phyloP scores from a whole-genome alignment of 768 basidiomycete species.

The Tricholoma terreum region DNA sequence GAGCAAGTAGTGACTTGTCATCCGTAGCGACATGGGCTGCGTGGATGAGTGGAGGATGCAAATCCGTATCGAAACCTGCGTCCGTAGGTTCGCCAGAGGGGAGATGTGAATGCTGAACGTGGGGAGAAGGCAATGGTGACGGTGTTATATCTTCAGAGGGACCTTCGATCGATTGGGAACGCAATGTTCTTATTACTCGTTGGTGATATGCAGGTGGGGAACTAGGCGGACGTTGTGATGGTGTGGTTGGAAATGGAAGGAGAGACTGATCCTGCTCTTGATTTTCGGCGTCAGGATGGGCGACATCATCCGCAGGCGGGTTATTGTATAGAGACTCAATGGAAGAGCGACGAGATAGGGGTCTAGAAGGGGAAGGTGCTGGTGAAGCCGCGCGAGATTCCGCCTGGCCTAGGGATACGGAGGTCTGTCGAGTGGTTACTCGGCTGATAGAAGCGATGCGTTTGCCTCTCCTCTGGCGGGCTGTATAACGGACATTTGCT shows the following conservation, averaged over 20 bases:
- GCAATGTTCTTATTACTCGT: conserved; percentile 16
- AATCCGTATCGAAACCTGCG: not conserved
- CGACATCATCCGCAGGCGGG: not conserved
- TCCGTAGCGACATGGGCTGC: conserved; percentile 65
- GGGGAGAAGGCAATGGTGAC: not conserved
- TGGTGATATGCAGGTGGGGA: conserved; percentile 48
- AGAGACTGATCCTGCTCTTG: conserved; percentile 11
- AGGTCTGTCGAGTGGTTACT: conserved; percentile 26
- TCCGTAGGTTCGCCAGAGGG: conserved; percentile 9
- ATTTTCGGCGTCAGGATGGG: conserved; percentile 3
- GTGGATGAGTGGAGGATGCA: conserved; percentile 23
- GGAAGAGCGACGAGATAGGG: conserved; percentile 31
- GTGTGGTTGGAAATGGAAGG: conserved; percentile 7
- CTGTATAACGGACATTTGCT: conserved; percentile 56
- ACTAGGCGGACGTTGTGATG: conserved; percentile 12
- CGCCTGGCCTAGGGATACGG: conserved; percentile 12
- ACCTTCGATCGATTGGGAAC: conserved; percentile 5
- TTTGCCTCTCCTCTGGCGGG: conserved; percentile 54
- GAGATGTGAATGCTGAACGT: conserved; percentile 8
- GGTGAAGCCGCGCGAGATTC: conserved; percentile 6
- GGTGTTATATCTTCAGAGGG: not conserved
- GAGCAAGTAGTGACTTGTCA: conserved; percentile 58
- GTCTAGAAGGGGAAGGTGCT: conserved; percentile 13
- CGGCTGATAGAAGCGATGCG: conserved; percentile 25
- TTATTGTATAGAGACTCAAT: conserved; percentile 16